These are phyloP conservation scores for Hortaea werneckii DNA, from an alignment of 2,329 filamentous ascomycete species.

Conservation along the genomic window DNA sequence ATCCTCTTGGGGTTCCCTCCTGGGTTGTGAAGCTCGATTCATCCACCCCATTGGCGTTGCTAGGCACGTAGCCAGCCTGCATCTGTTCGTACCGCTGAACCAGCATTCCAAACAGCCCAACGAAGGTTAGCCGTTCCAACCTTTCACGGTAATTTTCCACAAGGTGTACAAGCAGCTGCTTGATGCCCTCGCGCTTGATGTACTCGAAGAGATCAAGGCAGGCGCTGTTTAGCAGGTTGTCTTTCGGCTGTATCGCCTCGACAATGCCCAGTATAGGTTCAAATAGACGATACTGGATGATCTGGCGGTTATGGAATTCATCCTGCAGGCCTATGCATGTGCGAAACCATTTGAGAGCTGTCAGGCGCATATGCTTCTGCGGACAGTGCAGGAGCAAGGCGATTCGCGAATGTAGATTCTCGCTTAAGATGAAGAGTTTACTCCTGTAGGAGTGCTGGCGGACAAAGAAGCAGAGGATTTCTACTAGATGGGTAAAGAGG, in stretches of 20 bases:
- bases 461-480: conserved; percentile 89
- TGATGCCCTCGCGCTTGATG: conserved; percentile 68
- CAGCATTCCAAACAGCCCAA: conserved; percentile 73
- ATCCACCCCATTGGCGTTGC: conserved; percentile 40
- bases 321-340: conserved; percentile 77
- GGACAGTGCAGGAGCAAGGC: conserved; percentile 71
- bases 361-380: conserved; percentile 87
- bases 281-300: conserved; percentile 71
- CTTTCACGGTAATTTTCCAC: conserved; percentile 76
- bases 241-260: conserved; percentile 73
- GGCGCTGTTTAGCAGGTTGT: conserved; percentile 88
- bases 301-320: conserved; percentile 79
- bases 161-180: conserved; percentile 70
- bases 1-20: conserved; percentile 38
- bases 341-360: conserved; percentile 87
- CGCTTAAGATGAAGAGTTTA: conserved; percentile 75
- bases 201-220: conserved; percentile 91
- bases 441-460: conserved; percentile 77
- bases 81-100: conserved; percentile 71
- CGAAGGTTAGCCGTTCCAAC: conserved; percentile 64
- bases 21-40: conserved; percentile 61
- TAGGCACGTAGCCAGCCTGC: conserved; percentile 35
- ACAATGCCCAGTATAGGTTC: conserved; percentile 78
- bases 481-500: conserved; percentile 83
- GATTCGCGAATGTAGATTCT: conserved; percentile 68